A percentile compares a stretch with the other conserved stretches of the same genome.
Conservation (phyloP, 2,329 filamentous ascomycete species). For the Xylaria sp. region DNA sequence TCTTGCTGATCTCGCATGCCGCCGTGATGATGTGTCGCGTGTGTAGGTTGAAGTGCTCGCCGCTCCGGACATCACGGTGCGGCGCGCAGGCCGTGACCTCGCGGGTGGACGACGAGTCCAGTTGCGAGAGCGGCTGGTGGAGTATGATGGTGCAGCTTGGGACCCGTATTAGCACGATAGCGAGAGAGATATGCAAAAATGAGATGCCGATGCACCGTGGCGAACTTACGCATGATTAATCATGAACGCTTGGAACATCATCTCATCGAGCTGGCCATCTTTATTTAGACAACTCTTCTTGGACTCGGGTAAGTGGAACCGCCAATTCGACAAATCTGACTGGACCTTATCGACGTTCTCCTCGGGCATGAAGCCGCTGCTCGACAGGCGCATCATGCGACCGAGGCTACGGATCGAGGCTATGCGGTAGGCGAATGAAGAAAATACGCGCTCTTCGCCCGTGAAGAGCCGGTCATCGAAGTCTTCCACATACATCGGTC, state of each 20-base stretch:
- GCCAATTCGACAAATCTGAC: constrained; percentile 71
- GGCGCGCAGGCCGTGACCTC: constrained; percentile 71
- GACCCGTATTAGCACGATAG: too few relatives aligned
- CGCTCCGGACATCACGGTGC: constrained; percentile 56
- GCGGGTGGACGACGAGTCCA: constrained; percentile 65
- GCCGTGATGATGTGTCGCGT: constrained; percentile 81
- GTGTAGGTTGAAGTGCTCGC: constrained; percentile 66
- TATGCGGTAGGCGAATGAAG: constrained; percentile 84
- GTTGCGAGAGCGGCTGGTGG: constrained; percentile 78
- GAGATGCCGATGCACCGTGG: too few relatives aligned
- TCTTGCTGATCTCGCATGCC: constrained; percentile 75
- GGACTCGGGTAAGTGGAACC: constrained; percentile 73
- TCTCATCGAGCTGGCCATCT: constrained; percentile 78
- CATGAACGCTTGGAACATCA: constrained; percentile 91
- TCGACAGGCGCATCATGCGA: constrained; percentile 68
- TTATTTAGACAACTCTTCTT: constrained; percentile 74
- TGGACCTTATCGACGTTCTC: constrained; percentile 59
- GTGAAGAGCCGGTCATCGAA: constrained; percentile 79
- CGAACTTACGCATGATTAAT: constrained; percentile 63
- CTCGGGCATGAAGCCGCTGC: constrained; percentile 58
- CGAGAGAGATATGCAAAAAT: too few relatives aligned
- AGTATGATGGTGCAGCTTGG: constrained; percentile 70
- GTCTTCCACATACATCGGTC: constrained; percentile 69
- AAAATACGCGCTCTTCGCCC: constrained; percentile 72
- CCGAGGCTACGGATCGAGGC: constrained; percentile 80